Conservation (phyloP, 495 filamentous ascomycete genomes). For the Podospora pseudocomata region DNA sequence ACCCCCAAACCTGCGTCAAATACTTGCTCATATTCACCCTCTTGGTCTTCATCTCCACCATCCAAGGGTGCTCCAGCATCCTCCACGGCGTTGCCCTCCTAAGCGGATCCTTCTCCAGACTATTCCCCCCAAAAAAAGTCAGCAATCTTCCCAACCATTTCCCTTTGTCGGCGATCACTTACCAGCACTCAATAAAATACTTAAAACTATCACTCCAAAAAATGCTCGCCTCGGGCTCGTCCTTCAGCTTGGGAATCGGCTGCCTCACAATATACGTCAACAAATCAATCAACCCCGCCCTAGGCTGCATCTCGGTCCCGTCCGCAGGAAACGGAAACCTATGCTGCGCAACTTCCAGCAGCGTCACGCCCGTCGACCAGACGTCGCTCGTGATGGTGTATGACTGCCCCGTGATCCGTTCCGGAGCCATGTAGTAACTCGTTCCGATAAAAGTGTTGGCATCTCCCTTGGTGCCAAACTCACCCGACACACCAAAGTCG, state of each 20-base stretch:
- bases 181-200: constrained; percentile 99
- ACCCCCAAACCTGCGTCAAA: constrained; percentile 90
- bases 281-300: constrained; percentile 87
- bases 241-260: constrained; percentile 92
- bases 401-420: constrained; percentile 92
- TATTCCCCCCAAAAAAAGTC: constrained; percentile 30
- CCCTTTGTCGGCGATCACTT: constrained; percentile 18
- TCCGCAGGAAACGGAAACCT: constrained; percentile 97
- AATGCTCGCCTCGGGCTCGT: constrained; percentile 77
- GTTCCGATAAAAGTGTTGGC: constrained; percentile 99
- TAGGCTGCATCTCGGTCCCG: constrained; percentile 81
- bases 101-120: constrained; percentile 86
- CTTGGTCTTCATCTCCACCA: constrained; percentile 90
- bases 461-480: constrained; percentile 97
- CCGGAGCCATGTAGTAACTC: constrained; percentile 98
- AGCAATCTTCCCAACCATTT: neutral
- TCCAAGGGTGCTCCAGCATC: constrained; percentile 99
- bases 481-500: constrained; percentile 95
- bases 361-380: constrained; percentile 92
- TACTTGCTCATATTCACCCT: constrained; percentile 96
- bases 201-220: constrained; percentile 96
- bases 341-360: constrained; percentile 96
- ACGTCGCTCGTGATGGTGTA: constrained; percentile 99
- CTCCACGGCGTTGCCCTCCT: constrained; percentile 92
- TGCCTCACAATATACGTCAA: constrained; percentile 96